Evolutionary conservation across 2,329 filamentous ascomycete species (phyloP).

Genomic region (Pseudophaeomoniella oleicola): DNA sequence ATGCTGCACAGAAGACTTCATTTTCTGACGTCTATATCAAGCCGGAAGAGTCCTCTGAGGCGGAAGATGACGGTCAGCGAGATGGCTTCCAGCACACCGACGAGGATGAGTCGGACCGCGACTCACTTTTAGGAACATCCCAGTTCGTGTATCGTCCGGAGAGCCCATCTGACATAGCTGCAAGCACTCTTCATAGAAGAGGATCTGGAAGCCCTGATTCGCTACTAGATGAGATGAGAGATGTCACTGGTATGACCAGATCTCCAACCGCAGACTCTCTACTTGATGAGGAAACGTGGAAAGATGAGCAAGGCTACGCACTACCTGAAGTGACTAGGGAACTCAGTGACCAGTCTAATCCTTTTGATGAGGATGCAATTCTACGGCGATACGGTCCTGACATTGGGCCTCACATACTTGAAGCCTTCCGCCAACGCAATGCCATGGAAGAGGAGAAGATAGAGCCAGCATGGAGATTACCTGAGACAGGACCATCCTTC

Average conservation of each 20-base stretch:
- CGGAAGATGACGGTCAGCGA: neutral
- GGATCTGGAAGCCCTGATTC: neutral
- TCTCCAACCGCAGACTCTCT: conserved; percentile 10
- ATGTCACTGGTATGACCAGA: neutral
- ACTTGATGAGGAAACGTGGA: conserved; percentile 4
- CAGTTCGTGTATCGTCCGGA: neutral
- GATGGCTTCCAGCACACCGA: conserved; percentile 1
- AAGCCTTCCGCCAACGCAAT: conserved; percentile 6
- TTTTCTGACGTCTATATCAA: conserved; percentile 4
- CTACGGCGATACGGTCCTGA: conserved; percentile 7
- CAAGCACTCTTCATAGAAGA: neutral
- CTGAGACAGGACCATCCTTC: conserved; percentile 2
- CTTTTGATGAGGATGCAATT: conserved; percentile 4
- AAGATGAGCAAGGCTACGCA: neutral
- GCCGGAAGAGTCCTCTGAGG: neutral
- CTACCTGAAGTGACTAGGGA: neutral
- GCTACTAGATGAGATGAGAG: neutral
- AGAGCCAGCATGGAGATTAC: conserved; percentile 13
- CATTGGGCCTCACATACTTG: conserved; percentile 8
- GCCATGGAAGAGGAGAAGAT: conserved; percentile 10
- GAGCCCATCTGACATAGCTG: neutral
- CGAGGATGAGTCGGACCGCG: conserved; percentile 5
- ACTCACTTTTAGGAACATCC: conserved; percentile 4
- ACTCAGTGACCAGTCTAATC: neutral
- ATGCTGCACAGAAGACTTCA: conserved; percentile 4